Evolutionary conservation across 192 early-diverging fungal species (phyloP), one percentile per base, ranked within the genome.

Genomic region (Linnemannia hyalina): DNA sequence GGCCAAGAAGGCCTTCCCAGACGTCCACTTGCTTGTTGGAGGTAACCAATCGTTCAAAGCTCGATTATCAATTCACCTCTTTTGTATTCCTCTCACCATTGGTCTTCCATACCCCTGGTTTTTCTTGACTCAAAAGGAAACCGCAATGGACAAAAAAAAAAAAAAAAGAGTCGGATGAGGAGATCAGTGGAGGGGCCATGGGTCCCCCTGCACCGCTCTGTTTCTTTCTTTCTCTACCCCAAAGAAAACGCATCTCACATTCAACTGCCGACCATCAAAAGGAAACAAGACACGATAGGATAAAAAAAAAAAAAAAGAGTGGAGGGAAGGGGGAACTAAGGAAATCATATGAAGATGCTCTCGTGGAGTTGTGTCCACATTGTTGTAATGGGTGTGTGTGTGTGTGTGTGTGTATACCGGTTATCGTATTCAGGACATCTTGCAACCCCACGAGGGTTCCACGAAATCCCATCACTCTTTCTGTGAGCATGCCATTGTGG

Each of bases 1-100:
- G 85, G 96, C 96, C 9, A 97, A 97, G 76, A 95, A 94, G 74
- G 88, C 93, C 15, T 93, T 97, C 70, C 93, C 94, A 2, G 91
- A 95, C 76, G 95, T 96, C 13, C 91, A 95, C 63, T 85, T 97
- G 81, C 74, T 97, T 23, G 95, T 97, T 46, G 95, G 95, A 72
- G 90, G 90, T 91, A 91, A 80, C 7, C 7, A 29, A 7, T 18
- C 15, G 3, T 18, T 57, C 8, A 16, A 40, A 18, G 26, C 49
- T 42, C 40, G 35, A 15, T 71, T 23, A 23, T 71, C 68, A 52
- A 7, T 52, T n/a, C 36, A 41, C 20, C 41, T 70, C 35, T 3
- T 47, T 55, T 52, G 36, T 71, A 71, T 40, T 40, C 3, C 3
- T 40, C 38, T 40, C 38, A 40, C 38, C 6, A 0, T 40, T 40